Conservation (phyloP, 805 yeast genomes). For the Monosporozyma aerobia region DNA sequence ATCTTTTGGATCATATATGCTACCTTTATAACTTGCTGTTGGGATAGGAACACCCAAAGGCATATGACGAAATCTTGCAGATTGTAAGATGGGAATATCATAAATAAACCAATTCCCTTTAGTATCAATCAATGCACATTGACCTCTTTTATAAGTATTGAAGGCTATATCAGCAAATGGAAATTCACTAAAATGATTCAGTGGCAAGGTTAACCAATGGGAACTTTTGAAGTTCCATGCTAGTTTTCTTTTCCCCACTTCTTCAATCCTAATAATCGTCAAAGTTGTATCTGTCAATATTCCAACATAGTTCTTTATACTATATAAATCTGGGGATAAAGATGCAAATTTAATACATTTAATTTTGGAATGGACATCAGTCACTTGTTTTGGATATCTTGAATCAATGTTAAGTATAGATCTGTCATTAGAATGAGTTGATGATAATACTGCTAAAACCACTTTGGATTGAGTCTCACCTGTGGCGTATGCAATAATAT, state of each 20-base stretch:
- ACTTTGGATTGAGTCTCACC: constrained; percentile 16
- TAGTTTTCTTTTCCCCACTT: background rate
- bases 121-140: constrained; percentile 39
- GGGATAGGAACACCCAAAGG: background rate
- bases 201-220: constrained; percentile 8
- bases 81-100: constrained; percentile 15
- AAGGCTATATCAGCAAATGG: constrained; percentile 39
- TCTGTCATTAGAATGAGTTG: background rate
- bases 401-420: background rate
- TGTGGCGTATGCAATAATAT: constrained; percentile 5
- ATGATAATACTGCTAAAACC: constrained; percentile 6
- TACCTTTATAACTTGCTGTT: constrained; percentile 9
- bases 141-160: constrained; percentile 34
- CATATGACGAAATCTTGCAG: background rate
- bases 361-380: constrained; percentile 28
- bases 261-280: background rate
- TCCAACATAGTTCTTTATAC: constrained; percentile 25
- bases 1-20: constrained; percentile 39
- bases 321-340: constrained; percentile 15
- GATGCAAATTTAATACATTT: constrained; percentile 33
- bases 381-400: background rate
- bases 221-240: background rate
- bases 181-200: constrained; percentile 23
- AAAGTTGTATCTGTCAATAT: constrained; percentile 31
- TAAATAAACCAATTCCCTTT: constrained; percentile 45